A percentile compares a stretch with the other conserved stretches of the same genome.
These are phyloP conservation scores for Boechera retrofracta DNA, from an alignment of 345 rosid genomes.

Conservation along the genomic window DNA sequence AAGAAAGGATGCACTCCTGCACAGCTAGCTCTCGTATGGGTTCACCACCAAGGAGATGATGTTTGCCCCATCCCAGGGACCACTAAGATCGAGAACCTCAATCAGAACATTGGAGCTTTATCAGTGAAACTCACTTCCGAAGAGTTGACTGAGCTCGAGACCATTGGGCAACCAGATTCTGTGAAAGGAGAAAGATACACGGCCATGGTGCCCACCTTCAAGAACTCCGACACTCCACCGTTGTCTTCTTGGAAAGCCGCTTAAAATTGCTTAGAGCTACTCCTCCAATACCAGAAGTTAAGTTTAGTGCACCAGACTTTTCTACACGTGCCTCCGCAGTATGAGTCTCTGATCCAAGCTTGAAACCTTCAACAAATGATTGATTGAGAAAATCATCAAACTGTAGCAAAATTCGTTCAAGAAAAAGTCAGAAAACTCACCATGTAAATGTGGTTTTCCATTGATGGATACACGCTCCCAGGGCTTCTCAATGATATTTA, in stretches of 20 bases:
- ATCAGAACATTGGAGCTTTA: slow-evolving; percentile 64
- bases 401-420: not conserved
- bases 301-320: slow-evolving; percentile 59
- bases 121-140: slow-evolving; percentile 58
- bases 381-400: not conserved
- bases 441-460: slow-evolving; percentile 82
- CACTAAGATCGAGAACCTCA: slow-evolving; percentile 65
- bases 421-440: slow-evolving; percentile 43
- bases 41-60: slow-evolving; percentile 48
- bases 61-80: slow-evolving; percentile 66
- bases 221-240: slow-evolving; percentile 58
- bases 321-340: slow-evolving; percentile 67
- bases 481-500: slow-evolving; percentile 84
- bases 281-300: slow-evolving; percentile 78
- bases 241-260: slow-evolving; percentile 58
- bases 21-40: slow-evolving; percentile 82
- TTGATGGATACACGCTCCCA: slow-evolving; percentile 81
- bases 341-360: slow-evolving; percentile 96
- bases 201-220: slow-evolving; percentile 27
- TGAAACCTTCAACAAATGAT: slow-evolving; percentile 66
- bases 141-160: slow-evolving; percentile 65
- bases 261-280: slow-evolving; percentile 37
- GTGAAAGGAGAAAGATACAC: slow-evolving; percentile 57
- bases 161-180: slow-evolving; percentile 46
- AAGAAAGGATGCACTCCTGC: slow-evolving; percentile 64